These are phyloP conservation scores for Cladosporium oxysporum DNA, from an alignment of 2,329 filamentous ascomycete genomes.

Conservation along the genomic window DNA sequence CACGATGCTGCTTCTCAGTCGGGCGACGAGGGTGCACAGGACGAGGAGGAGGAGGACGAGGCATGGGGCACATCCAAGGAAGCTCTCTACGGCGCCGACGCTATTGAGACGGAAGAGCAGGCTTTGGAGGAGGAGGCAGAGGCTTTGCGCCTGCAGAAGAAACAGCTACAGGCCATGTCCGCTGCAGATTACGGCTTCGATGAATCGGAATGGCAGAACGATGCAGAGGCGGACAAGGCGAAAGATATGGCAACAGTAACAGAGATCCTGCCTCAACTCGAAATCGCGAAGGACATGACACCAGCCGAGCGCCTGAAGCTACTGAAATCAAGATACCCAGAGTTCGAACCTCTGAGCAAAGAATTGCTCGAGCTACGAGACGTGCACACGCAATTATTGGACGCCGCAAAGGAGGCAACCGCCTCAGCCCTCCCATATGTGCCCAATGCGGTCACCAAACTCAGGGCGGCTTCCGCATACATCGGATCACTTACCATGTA, in stretches of 20 bases:
- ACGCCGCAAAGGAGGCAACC: conserved; percentile 19
- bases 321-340: conserved; percentile 80
- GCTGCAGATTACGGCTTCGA: conserved; percentile 94
- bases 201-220: conserved; percentile 77
- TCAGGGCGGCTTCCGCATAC: conserved; percentile 81
- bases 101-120: conserved; percentile 67
- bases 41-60: conserved; percentile 55
- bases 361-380: conserved; percentile 73
- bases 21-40: conserved; percentile 32
- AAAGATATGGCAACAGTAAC: conserved; percentile 58
- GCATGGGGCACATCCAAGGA: conserved; percentile 87
- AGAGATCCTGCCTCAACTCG: conserved; percentile 80
- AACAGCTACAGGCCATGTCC: conserved; percentile 84
- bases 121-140: conserved; percentile 91
- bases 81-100: conserved; percentile 91
- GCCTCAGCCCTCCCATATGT: conserved; percentile 9
- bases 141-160: conserved; percentile 83
- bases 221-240: conserved; percentile 46
- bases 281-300: conserved; percentile 78
- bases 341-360: conserved; percentile 82
- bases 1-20: conserved; percentile 34
- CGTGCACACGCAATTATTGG: conserved; percentile 24
- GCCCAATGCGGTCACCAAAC: conserved; percentile 57
- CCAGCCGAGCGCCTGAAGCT: conserved; percentile 73
- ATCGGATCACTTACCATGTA: conserved; percentile 88